Conservation (phyloP, 2,329 filamentous ascomycete species). For the Claviceps monticola region DNA sequence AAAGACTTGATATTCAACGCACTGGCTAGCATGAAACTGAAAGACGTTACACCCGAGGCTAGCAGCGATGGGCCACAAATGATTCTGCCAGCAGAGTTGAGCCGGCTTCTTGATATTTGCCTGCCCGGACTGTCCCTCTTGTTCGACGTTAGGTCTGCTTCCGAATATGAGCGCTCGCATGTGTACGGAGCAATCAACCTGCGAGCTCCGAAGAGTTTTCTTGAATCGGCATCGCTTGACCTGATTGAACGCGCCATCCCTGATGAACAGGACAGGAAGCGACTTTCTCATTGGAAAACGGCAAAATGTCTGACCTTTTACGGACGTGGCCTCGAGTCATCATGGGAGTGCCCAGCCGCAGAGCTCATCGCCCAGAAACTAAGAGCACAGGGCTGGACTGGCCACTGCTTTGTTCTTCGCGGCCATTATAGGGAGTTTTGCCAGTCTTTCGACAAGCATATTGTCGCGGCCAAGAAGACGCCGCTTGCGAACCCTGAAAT, state of each 20-base stretch:
- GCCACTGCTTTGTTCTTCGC: slow-evolving; percentile 39
- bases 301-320: slow-evolving; percentile 39
- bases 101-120: slow-evolving; percentile 36
- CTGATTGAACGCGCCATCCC: slow-evolving; percentile 36
- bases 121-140: slow-evolving; percentile 30
- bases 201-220: slow-evolving; percentile 34
- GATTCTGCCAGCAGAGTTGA: slow-evolving; percentile 38
- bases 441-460: slow-evolving; percentile 36
- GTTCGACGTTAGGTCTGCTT: slow-evolving; percentile 34
- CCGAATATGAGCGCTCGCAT: slow-evolving; percentile 36
- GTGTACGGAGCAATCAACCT: slow-evolving; percentile 39
- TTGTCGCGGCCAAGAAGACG: slow-evolving; percentile 29
- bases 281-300: slow-evolving; percentile 32
- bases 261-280: slow-evolving; percentile 32
- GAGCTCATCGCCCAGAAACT: slow-evolving; percentile 31
- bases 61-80: slow-evolving; percentile 24
- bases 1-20: slow-evolving; percentile 31
- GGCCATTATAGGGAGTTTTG: slow-evolving; percentile 43
- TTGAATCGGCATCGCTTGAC: slow-evolving; percentile 33
- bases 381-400: slow-evolving; percentile 32
- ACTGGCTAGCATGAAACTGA: slow-evolving; percentile 29
- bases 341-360: slow-evolving; percentile 37
- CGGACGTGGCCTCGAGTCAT: slow-evolving; percentile 32
- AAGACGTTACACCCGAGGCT: slow-evolving; percentile 18
- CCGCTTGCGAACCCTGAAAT: slow-evolving; percentile 26